phyloP scores from a whole-genome alignment of 306 rosid species.

The Casuarina glauca region DNA sequence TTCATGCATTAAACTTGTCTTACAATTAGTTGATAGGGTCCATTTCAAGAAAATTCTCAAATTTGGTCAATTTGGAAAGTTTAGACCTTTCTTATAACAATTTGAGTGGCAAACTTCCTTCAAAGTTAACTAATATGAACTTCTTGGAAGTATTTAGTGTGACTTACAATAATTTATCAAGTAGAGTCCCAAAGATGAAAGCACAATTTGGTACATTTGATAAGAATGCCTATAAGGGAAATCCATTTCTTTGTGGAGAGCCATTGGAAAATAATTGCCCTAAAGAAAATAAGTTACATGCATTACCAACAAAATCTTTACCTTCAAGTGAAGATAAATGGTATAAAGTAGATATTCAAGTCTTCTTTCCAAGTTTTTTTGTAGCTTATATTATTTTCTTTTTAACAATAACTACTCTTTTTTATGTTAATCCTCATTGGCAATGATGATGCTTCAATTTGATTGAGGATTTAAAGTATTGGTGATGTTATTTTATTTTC shows the following conservation, averaged over 20 bases:
- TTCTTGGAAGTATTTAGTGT: background rate
- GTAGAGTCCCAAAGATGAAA: background rate
- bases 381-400: background rate
- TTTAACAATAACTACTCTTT: no score
- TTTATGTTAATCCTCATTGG: no score
- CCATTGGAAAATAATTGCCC: background rate
- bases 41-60: background rate
- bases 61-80: background rate
- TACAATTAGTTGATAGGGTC: constrained; percentile 5
- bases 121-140: background rate
- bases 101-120: constrained; percentile 14
- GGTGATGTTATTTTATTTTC: no score
- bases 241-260: constrained; percentile 16
- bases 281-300: background rate
- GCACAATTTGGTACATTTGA: background rate
- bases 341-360: background rate
- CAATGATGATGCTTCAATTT: no score
- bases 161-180: constrained; percentile 18
- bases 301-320: background rate
- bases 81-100: constrained; percentile 17
- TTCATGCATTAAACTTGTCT: constrained; percentile 13
- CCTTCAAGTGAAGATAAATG: background rate
- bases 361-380: background rate
- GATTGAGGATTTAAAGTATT: no score
- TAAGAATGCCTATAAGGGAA: background rate